phyloP scores from a whole-genome alignment of 1,284 basidiomycete species.

The Malassezia cuniculi region DNA sequence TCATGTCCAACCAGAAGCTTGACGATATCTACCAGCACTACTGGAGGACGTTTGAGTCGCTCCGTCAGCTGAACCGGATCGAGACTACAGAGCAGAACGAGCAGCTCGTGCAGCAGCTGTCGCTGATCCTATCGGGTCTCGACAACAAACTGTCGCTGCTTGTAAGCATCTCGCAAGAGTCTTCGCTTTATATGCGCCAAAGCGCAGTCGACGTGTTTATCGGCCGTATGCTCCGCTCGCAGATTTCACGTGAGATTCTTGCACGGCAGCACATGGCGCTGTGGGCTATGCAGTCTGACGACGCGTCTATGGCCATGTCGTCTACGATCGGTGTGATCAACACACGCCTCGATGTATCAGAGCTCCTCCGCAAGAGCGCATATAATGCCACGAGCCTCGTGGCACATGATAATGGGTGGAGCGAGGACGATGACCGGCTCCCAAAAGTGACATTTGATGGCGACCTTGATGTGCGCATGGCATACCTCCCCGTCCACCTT shows the following conservation, averaged over 20 bases:
- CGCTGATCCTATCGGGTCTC: constrained; percentile 60
- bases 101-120: constrained; percentile 61
- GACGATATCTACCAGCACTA: constrained; percentile 63
- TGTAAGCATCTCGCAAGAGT: constrained; percentile 43
- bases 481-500: constrained; percentile 76
- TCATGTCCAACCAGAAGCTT: constrained; percentile 72
- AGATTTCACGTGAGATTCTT: constrained; percentile 75
- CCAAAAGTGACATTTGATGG: constrained; percentile 64
- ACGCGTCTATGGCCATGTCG: constrained; percentile 46
- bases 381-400: constrained; percentile 56
- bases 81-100: constrained; percentile 64
- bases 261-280: constrained; percentile 79
- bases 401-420: constrained; percentile 49
- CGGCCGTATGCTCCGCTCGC: constrained; percentile 75
- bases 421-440: constrained; percentile 45
- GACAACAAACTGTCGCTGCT: constrained; percentile 28
- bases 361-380: constrained; percentile 48
- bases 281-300: constrained; percentile 46
- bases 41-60: constrained; percentile 47
- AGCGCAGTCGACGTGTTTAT: constrained; percentile 74
- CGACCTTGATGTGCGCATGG: constrained; percentile 59
- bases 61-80: constrained; percentile 64
- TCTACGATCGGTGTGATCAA: constrained; percentile 62
- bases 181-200: constrained; percentile 61
- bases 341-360: constrained; percentile 58